Percentiles rank a stretch among this genome's conserved stretches.
phyloP scores from a whole-genome alignment of 805 yeast species.

The Yamadazyma olivae region DNA sequence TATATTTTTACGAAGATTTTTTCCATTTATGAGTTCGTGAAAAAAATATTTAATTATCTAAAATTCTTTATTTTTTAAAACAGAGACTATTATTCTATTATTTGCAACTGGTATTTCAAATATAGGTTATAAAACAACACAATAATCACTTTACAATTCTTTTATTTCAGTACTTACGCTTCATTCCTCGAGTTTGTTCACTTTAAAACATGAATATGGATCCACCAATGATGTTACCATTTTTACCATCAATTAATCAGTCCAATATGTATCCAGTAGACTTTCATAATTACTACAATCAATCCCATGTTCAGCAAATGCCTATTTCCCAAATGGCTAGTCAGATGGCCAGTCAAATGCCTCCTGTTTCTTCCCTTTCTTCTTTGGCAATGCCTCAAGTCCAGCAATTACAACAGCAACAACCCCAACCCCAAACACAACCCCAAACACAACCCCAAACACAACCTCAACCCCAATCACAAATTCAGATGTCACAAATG shows the following conservation, averaged over 20 bases:
- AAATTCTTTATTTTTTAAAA: neutral
- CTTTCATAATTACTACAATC: slow-evolving; percentile 5
- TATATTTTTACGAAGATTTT: neutral
- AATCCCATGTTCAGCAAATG: neutral
- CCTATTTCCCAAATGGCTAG: neutral
- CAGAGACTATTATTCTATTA: too few relatives aligned
- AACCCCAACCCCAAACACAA: slow-evolving; percentile 1
- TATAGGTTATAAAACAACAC: too few relatives aligned
- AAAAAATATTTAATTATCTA: neutral
- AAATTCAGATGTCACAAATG: neutral
- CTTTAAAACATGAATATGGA: slow-evolving; percentile 12
- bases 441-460: slow-evolving; percentile 1
- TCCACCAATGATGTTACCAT: slow-evolving; percentile 14
- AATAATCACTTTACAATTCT: too few relatives aligned
- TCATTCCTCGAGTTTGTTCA: too few relatives aligned
- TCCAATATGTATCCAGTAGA: slow-evolving; percentile 12
- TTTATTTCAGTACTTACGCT: too few relatives aligned
- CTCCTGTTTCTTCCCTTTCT: neutral
- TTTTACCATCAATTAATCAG: slow-evolving; percentile 13
- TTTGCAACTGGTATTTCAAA: too few relatives aligned
- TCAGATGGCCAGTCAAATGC: neutral
- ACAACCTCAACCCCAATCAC: neutral
- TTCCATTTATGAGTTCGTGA: neutral
- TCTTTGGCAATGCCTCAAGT: neutral
- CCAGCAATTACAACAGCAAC: neutral